Conservation (phyloP, 108 stramenopile genomes). For the Cyclotella distinguenda region DNA sequence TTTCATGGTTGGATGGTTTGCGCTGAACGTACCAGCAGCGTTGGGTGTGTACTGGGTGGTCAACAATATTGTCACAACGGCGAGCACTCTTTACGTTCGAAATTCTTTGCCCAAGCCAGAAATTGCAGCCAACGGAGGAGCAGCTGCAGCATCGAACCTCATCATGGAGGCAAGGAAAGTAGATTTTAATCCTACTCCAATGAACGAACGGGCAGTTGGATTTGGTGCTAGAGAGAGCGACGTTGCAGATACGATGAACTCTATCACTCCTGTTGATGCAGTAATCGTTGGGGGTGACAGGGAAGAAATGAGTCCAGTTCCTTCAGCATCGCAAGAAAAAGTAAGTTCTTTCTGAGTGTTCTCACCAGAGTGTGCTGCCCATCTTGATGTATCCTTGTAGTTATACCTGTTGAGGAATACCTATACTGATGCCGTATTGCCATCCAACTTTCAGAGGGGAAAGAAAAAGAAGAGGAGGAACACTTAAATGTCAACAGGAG, state of each 20-base stretch:
- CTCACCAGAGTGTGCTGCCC: background rate
- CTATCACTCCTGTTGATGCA: conserved; percentile 55
- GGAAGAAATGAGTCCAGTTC: conserved; percentile 10
- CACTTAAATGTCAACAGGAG: background rate
- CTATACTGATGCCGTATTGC: background rate
- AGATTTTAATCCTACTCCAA: conserved; percentile 73
- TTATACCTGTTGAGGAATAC: background rate
- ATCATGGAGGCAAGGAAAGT: conserved; percentile 29
- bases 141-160: conserved; percentile 22
- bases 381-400: background rate
- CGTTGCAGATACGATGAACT: conserved; percentile 44
- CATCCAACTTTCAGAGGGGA: conserved; percentile 20
- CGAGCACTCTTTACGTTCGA: conserved; percentile 73
- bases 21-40: conserved; percentile 93
- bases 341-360: background rate
- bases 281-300: conserved; percentile 50
- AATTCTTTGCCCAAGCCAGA: conserved; percentile 51
- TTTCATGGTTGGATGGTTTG: conserved; percentile 95
- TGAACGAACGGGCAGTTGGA: conserved; percentile 79
- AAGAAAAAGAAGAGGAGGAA: conserved; percentile 45
- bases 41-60: conserved; percentile 95
- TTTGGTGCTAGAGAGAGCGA: conserved; percentile 49
- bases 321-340: conserved; percentile 31
- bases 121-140: conserved; percentile 31
- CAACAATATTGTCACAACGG: conserved; percentile 94